Base-by-base conservation (phyloP, 805 yeast species). In the Candida wancherniae region DNA sequence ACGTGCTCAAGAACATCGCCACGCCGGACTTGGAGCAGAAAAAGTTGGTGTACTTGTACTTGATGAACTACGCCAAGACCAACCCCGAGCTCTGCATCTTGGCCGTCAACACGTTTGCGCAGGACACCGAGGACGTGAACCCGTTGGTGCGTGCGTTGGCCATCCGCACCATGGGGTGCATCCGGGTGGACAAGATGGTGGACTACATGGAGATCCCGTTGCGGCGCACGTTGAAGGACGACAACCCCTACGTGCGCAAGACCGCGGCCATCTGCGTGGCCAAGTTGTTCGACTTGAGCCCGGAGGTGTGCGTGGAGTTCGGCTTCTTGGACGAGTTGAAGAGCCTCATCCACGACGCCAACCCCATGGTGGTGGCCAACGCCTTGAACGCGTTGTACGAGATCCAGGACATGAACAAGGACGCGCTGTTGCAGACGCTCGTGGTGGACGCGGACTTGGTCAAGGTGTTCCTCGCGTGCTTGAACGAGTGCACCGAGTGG, bases 401-500 rank as follows among this genome's bases (percentile, higher is more conserved):
- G 58, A 86, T 92, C 43, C 76, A 75, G 50, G 82, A 77, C 37
- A 63, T 77, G 55, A 82, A 78, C 42, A 74, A 74, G 6, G 67
- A 65, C 29, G 69, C 73, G 15, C 40, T 49, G 13, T 50, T 61
- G 29, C 42, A 53, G 15, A 51, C 72, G 7, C 49, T 68, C 28
- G 52, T 49, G 5, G 54, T 73, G 10, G 61, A 66, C 39, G 48
- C 52, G 25, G 67, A 51, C 31, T 63, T 55, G 49, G 66, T 78
- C 30, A 67, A 72, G 34, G 83, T 79, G 54, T 71, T 92, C 39
- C 65, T 92, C 39, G 67, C 78, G 45, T 94, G 96, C 9, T 67
- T 92, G 43, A 90, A 90, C 57, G 99, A 92, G 61, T 90, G 97
- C 61, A 88, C 97, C 0, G 99, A 92, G 62, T 92, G 99, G 99